These are phyloP conservation scores for Lodderomyces elongisporus DNA, from an alignment of 1,139 yeast species.

Conservation along the genomic window DNA sequence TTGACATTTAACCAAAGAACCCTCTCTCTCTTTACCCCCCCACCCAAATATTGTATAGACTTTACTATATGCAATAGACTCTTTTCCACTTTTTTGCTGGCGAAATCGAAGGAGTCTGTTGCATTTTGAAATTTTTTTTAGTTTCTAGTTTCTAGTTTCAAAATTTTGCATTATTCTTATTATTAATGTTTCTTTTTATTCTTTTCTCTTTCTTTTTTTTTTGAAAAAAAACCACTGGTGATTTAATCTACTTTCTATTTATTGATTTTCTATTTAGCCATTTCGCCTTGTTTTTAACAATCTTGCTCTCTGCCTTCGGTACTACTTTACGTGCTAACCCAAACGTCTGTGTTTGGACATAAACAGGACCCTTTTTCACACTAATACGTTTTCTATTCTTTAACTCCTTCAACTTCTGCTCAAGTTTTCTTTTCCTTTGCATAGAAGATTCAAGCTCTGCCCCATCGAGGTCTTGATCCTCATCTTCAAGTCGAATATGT, in stretches of 20 bases:
- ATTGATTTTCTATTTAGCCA: constrained; percentile 60
- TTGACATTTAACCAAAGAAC: constrained; percentile 1
- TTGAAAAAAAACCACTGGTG: background rate
- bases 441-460: constrained; percentile 5
- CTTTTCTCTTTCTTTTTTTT: background rate
- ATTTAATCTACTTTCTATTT: constrained; percentile 24
- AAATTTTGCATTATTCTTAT: background rate
- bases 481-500: constrained; percentile 38
- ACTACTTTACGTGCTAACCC: constrained; percentile 24
- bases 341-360: constrained; percentile 39
- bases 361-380: constrained; percentile 53
- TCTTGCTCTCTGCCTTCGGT: constrained; percentile 42
- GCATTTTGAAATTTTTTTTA: background rate
- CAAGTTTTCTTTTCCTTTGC: constrained; percentile 17
- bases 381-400: constrained; percentile 40
- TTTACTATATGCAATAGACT: too few species aligned
- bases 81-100: too few species aligned
- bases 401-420: constrained; percentile 19
- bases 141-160: background rate
- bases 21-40: too few species aligned
- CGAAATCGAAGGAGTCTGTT: background rate
- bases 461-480: too few species aligned
- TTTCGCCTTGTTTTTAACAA: constrained; percentile 43
- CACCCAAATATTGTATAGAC: too few species aligned
- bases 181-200: background rate